Evolutionary conservation across 2,329 filamentous ascomycete genomes (phyloP), one percentile per base, ranked within the genome.

Genomic region (Fusarium paranaense): DNA sequence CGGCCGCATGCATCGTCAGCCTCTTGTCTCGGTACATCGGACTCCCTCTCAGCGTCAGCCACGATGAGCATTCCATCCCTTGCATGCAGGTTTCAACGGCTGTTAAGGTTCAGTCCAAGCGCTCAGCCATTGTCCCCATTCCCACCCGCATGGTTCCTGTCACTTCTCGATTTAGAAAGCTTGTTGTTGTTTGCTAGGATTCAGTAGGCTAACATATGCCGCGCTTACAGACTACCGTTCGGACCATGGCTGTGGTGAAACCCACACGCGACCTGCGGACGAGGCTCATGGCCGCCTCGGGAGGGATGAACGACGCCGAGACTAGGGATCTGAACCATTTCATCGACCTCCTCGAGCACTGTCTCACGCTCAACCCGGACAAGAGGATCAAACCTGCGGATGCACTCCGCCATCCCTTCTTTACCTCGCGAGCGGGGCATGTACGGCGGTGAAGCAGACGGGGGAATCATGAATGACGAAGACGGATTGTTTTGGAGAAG

Each of bases 331-430:
- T 98, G 71, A 92, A 93, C 68, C 87, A 93, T 62, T 98, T 99
- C 82, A 88, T 95, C 76, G 95, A 98, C 82, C 85, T 99, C 58
- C 85, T 99, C 66, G 95, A 98, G 80, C 92, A 93, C 64, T 98
- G 95, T 81, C 87, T 99, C 73, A 91, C 92, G 67, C 88, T 98
- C 73, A 98, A 98, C 80, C 95, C 96, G 1, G 95, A 98, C 81
- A 97, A 97, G 87, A 90, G 97, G 72, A 94, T 97, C 78, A 96
- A 94, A 56, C 94, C 97, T 0, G 87, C 89, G 16, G 95, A 98
- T 79, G 97, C 97, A 58, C 85, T 98, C 77, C 92, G 91, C 80
- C 96, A 98, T 85, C 94, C 94, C 1, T 98, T 98, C 83, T 95
- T 98, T 77, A 86, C 84, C 30, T 85, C 87, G 27, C 76, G 69